Conservation (phyloP, 495 filamentous ascomycete species). For the Bacidia rubella region DNA sequence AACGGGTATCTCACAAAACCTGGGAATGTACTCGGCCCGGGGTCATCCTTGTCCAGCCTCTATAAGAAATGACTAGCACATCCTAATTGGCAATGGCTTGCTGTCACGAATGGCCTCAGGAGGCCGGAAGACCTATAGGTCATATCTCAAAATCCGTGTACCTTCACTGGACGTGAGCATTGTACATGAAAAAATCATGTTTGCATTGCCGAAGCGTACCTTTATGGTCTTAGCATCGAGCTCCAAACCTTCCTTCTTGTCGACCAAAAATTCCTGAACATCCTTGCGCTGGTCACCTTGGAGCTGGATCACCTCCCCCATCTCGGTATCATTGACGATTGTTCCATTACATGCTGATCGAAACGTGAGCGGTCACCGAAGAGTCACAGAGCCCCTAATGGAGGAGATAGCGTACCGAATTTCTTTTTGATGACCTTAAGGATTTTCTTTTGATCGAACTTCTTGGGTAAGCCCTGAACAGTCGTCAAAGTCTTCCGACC, state of each 20-base stretch:
- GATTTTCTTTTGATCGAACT: constrained; percentile 99
- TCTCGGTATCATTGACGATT: constrained; percentile 90
- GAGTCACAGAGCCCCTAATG: not conserved
- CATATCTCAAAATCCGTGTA: constrained; percentile 42
- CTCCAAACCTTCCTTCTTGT: constrained; percentile 84
- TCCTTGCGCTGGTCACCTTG: constrained; percentile 98
- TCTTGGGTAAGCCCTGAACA: constrained; percentile 93
- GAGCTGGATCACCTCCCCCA: constrained; percentile 99
- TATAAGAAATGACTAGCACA: not conserved
- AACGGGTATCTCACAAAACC: not conserved
- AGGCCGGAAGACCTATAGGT: not conserved
- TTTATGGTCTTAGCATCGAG: constrained; percentile 96
- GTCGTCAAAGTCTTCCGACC: constrained; percentile 99
- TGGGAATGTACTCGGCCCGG: not conserved
- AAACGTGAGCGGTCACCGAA: not conserved
- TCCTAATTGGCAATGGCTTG: not conserved
- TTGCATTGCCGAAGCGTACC: constrained; percentile 29
- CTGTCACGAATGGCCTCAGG: not conserved
- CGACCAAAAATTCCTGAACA: constrained; percentile 91
- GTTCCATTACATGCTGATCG: constrained; percentile 96
- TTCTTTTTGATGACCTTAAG: constrained; percentile 99
- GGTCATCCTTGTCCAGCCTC: not conserved
- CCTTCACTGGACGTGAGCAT: constrained; percentile 25
- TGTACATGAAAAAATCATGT: not conserved
- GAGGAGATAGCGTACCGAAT: constrained; percentile 56